Base-by-base conservation (phyloP, 2,329 filamentous ascomycete species). In the Tolypocladium ovalisporum region DNA sequence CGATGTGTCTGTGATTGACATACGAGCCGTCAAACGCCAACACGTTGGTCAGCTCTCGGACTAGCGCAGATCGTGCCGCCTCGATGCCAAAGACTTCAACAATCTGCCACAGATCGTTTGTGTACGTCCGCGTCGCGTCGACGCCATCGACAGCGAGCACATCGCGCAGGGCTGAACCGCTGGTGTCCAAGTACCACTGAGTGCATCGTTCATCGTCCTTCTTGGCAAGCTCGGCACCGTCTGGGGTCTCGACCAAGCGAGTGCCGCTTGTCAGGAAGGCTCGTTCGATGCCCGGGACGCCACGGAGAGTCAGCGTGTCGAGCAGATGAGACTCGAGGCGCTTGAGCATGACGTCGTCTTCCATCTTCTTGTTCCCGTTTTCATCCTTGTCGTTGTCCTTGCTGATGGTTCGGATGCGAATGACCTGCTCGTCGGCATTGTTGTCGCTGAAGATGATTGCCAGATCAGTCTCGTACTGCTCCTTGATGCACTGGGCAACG, bases 21-120 rank as follows among this genome's bases (percentile, higher is more conserved):
- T 99, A 99, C 17, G 94, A 97, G 82, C 95, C 95, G 70, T 97
- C 94, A 70, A 99, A 99, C 32, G 94, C 92, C 76, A 99, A 76
- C 70, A 99, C 94, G 67, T 90, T 86, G 35, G 88, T 90, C 79
- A 99, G 75, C 71, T 99, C 95, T 60, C 88, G 86, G 64, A 96
- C 85, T 58, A 99, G 79, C 56, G 92, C 89, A 53, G 88, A 85
- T 67, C 94, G 88, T 60, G 91, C 91, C 63, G 91, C 95, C 71
- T 99, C 94, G 62, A 99, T 99, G 70, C 94, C 94, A 62, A 99
- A 94, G 12, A 96, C 90, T 63, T 93, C 88, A 51, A 97, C 88
- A 65, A 96, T 85, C 74, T 99, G 93, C 71, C 93, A 91, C 71
- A 99, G 88, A 67, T 96, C 90, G 76, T 99, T 99, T 59, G 91